phyloP scores from a whole-genome alignment of 352 stramenopile species.

The Phytophthora cactorum region DNA sequence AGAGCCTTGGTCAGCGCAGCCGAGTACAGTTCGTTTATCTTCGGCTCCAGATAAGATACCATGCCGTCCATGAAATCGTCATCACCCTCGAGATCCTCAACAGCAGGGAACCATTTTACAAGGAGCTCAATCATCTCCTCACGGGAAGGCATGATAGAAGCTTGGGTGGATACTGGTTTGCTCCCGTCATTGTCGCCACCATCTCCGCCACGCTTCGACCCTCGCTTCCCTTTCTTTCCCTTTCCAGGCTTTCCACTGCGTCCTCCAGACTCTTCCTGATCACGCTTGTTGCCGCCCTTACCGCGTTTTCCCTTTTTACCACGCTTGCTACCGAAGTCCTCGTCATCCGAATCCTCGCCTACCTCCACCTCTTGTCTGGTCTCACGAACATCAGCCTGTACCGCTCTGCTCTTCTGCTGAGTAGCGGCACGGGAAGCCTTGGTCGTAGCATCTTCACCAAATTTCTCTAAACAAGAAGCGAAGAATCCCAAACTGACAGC shows the following conservation, averaged over 20 bases:
- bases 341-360: conserved; percentile 48
- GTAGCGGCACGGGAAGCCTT: conserved; percentile 50
- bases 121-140: conserved; percentile 59
- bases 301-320: conserved; percentile 57
- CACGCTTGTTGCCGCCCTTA: conserved; percentile 42
- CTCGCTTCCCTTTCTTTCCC: conserved; percentile 51
- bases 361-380: conserved; percentile 36
- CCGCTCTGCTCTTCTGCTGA: conserved; percentile 34
- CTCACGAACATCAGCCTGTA: conserved; percentile 10
- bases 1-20: conserved; percentile 53
- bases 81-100: conserved; percentile 61
- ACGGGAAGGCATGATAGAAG: conserved; percentile 56
- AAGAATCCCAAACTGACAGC: conserved; percentile 71
- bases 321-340: conserved; percentile 43
- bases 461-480: conserved; percentile 45
- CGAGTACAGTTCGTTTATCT: conserved; percentile 62
- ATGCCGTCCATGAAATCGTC: conserved; percentile 73
- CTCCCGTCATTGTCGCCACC: conserved; percentile 16
- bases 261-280: conserved; percentile 28
- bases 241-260: conserved; percentile 44
- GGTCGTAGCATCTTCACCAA: conserved; percentile 51
- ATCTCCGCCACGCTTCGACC: conserved; percentile 42
- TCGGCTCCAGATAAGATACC: conserved; percentile 46
- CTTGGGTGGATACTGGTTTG: conserved; percentile 5
- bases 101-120: conserved; percentile 46